Conservation (phyloP, 1,139 yeast genomes). For the Hyphopichia pseudoburtonii region DNA sequence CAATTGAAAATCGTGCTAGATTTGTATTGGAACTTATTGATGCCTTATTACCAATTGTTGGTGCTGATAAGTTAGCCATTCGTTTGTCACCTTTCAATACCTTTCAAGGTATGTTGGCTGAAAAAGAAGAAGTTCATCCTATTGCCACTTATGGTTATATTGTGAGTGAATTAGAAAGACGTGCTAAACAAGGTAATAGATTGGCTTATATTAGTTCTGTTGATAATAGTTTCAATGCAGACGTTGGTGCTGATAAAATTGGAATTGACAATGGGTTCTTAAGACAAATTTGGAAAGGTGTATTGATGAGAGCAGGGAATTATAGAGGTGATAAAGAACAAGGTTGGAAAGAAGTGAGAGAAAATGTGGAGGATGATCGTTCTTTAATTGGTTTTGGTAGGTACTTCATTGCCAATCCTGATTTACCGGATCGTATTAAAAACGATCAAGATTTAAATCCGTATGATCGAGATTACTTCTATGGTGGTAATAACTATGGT, state of each 20-base stretch:
- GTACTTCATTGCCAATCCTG: conserved; percentile 53
- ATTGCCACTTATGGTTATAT: conserved; percentile 36
- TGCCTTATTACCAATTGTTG: conserved; percentile 35
- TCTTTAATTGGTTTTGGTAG: conserved; percentile 48
- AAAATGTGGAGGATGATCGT: conserved; percentile 33
- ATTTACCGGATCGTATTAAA: conserved; percentile 46
- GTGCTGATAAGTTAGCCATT: conserved; percentile 53
- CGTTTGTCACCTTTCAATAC: conserved; percentile 62
- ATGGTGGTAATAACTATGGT: neutral
- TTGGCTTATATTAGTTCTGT: conserved; percentile 54
- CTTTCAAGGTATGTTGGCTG: conserved; percentile 38
- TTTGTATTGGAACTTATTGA: conserved; percentile 56
- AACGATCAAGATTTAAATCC: conserved; percentile 40
- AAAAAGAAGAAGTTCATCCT: conserved; percentile 37
- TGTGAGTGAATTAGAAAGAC: conserved; percentile 33
- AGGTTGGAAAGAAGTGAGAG: conserved; percentile 15
- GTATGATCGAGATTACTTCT: conserved; percentile 17
- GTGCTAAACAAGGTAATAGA: conserved; percentile 37
- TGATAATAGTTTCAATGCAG: conserved; percentile 34
- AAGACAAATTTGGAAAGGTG: conserved; percentile 49
- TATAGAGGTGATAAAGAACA: conserved; percentile 28
- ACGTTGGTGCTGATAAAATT: conserved; percentile 5
- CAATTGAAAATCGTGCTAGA: conserved; percentile 57
- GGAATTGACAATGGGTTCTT: conserved; percentile 31
- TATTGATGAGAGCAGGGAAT: conserved; percentile 48